Base-by-base conservation (phyloP, 306 rosid genomes). In the Casuarina equisetifolia region DNA sequence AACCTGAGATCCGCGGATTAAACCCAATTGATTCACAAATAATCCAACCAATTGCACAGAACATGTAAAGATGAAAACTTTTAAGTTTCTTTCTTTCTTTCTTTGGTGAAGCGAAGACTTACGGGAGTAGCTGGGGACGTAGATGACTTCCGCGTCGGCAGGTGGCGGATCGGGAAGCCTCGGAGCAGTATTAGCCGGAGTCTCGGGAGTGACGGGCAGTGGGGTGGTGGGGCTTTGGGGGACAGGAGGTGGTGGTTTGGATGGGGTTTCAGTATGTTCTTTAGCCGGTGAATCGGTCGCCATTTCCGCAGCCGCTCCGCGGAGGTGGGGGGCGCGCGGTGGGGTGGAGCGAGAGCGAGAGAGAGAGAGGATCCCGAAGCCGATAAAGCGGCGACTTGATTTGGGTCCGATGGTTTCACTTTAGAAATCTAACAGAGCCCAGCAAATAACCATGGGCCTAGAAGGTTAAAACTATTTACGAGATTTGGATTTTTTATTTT, bases 81-180 rank as follows among this genome's bases (percentile, higher is more conserved):
- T 20, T 1, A 3, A 9, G 15, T 0, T 58, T 58, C 5, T 53
- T 49, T 49, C 5, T 53, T 49, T 49, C 12, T 53, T 53, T 4
- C 64, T 12, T 59, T 6, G 69, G 58, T 43, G 45, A 45, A 48
- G 46, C 0, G 25, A 6, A 2, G 20, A 61, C 88, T 77, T 78
- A 83, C 89, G 62, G 71, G 98, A 90, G 82, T 94, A 88, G 87
- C 92, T 87, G 45, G 98, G 97, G 74, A 90, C 84, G 12, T 50
- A 83, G 81, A 84, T 75, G 66, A 80, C 54, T 73, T 58, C 78
- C 2, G 82, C 78, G 0, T 88, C 89, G 75, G 79, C 12, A 54
- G 77, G 39, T 15, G 36, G 72, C 3, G 78, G 75, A 11, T 75
- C 74, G 4, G 63, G 83, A 2, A 17, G 79, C 13, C 58, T 82